phyloP scores from a whole-genome alignment of 768 basidiomycete species.

The Lactifluus echinatus region DNA sequence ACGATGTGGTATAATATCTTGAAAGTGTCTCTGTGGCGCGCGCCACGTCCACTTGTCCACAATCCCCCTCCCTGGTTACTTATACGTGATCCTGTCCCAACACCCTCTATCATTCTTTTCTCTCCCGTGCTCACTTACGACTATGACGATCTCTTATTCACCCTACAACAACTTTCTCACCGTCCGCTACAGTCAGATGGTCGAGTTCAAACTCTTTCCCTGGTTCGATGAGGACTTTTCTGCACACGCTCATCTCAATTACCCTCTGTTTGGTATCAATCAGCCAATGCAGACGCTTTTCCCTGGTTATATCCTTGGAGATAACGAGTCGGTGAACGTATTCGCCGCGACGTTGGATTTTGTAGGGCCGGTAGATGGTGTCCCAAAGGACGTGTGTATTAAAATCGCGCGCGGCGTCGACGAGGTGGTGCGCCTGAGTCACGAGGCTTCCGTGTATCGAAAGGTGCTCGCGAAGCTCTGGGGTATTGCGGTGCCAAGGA shows the following conservation, averaged over 20 bases:
- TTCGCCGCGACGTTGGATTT: slow-evolving; percentile 14
- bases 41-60: not conserved
- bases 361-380: not conserved
- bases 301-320: not conserved
- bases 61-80: not conserved
- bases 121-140: not conserved
- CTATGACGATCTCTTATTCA: slow-evolving; percentile 5
- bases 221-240: slow-evolving; percentile 9
- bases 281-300: not conserved
- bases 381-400: slow-evolving; percentile 8
- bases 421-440: slow-evolving; percentile 12
- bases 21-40: not conserved
- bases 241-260: slow-evolving; percentile 4
- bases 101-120: not conserved
- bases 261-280: slow-evolving; percentile 1
- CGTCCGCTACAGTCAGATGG: not conserved
- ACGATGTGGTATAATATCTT: not conserved
- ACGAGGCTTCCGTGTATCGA: slow-evolving; percentile 14
- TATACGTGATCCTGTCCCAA: not conserved
- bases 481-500: slow-evolving; percentile 13
- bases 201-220: slow-evolving; percentile 7
- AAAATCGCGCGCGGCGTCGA: slow-evolving; percentile 13
- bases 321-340: not conserved
- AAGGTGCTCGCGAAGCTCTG: slow-evolving; percentile 5
- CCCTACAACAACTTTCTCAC: not conserved